Percentiles rank a stretch among this genome's conserved stretches.
Evolutionary conservation across 768 basidiomycete species (phyloP).

Genomic region (Hygrocybe coccinea): DNA sequence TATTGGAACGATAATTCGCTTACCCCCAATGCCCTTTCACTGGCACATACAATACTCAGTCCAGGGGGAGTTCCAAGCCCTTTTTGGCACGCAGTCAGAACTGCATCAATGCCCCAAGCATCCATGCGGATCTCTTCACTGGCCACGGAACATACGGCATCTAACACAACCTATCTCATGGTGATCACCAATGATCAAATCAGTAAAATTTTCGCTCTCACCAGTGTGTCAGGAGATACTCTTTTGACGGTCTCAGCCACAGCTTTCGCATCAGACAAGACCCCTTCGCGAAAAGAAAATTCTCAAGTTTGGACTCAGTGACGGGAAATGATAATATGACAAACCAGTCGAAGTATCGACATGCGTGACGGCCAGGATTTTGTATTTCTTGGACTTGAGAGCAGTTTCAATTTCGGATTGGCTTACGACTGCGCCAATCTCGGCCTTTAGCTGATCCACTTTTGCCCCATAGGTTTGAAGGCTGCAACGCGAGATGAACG

Average conservation of each 20-base stretch:
- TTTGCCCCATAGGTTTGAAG: slow-evolving; percentile 84
- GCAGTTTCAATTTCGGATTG: slow-evolving; percentile 58
- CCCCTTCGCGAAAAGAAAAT: slow-evolving; percentile 41
- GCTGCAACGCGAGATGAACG: slow-evolving; percentile 35
- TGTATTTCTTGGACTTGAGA: slow-evolving; percentile 76
- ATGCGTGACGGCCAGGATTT: slow-evolving; percentile 88
- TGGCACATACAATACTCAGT: slow-evolving; percentile 79
- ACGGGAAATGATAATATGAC: slow-evolving; percentile 10
- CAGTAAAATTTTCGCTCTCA: slow-evolving; percentile 27
- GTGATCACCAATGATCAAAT: background rate
- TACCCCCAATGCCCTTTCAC: slow-evolving; percentile 71
- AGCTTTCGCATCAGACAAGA: slow-evolving; percentile 76
- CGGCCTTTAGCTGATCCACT: slow-evolving; percentile 78
- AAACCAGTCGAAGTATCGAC: slow-evolving; percentile 85
- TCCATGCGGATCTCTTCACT: slow-evolving; percentile 95
- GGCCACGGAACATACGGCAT: slow-evolving; percentile 95
- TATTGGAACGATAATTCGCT: slow-evolving; percentile 1
- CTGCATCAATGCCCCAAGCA: slow-evolving; percentile 87
- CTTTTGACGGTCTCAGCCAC: slow-evolving; percentile 68
- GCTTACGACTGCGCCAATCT: slow-evolving; percentile 72
- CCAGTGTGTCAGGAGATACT: slow-evolving; percentile 82
- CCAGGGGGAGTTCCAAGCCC: slow-evolving; percentile 93
- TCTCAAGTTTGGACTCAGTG: background rate
- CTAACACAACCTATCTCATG: slow-evolving; percentile 58
- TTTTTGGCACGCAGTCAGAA: slow-evolving; percentile 84